Base-by-base conservation (phyloP, 2,329 filamentous ascomycete species). In the Arthrinium puccinioides region DNA sequence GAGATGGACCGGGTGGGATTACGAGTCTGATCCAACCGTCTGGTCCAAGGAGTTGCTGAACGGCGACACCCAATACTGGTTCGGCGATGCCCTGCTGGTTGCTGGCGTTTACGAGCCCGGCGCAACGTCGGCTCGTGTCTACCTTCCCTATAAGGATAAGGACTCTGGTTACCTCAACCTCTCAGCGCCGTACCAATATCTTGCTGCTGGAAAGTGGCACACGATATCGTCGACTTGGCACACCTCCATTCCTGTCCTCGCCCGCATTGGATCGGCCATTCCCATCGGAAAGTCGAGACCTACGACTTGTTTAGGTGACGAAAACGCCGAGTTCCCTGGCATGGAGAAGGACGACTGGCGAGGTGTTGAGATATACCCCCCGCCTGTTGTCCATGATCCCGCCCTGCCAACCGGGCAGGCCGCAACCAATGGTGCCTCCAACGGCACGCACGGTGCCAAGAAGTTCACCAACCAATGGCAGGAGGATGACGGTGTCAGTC, bases 1-100 rank as follows among this genome's bases (percentile, higher is more conserved):
- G 49, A 66, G 81, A 36, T 87, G 83, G 82, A 76, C 78, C 0
- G 83, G 82, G 0, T 86, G 81, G 80, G 81, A 79, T 19, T 84
- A 81, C 48, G 82, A 86, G 51, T 50, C 59, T 0, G 82, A 87
- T 45, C 63, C 76, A 0, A 74, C 77, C 42, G 75, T 87, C 0
- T 87, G 82, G 82, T 74, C 62, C 3, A 66, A 66, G 32, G 50
- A 64, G 1, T 60, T 85, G 4, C 78, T 72, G 38, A 65, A 72
- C 21, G 81, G 81, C 7, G 82, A 86, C 46, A 73, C 74, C 4
- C 82, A 87, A 52, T 87, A 80, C 61, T 87, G 81, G 81, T 72
- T 86, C 18, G 82, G 82, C 9, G 77, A 83, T 38, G 66, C 70
- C 0, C 59, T 86, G 8, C 64, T 87, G 1, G 62, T 87, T 7